Conservation (phyloP, 805 yeast species). For the Zygosaccharomyces lentus region DNA sequence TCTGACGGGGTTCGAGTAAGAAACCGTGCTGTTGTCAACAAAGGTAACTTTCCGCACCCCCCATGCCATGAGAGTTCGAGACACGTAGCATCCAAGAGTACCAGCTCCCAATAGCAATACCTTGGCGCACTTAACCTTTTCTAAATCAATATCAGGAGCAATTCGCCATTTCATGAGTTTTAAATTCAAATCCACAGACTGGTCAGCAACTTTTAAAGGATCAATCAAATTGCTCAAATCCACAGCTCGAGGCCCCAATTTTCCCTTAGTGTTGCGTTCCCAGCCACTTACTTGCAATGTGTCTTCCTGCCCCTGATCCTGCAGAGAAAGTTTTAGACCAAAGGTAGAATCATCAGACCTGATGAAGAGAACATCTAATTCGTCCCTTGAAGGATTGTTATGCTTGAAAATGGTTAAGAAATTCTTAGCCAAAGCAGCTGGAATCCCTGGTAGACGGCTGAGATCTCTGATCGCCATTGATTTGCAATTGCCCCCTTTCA, state of each 20-base stretch:
- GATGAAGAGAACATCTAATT: slow-evolving; percentile 39
- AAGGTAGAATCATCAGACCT: slow-evolving; percentile 37
- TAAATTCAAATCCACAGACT: slow-evolving; percentile 86
- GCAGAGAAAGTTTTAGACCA: slow-evolving; percentile 23
- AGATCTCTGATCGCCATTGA: slow-evolving; percentile 41
- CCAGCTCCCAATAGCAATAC: slow-evolving; percentile 92
- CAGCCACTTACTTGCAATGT: slow-evolving; percentile 67
- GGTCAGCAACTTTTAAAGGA: slow-evolving; percentile 79
- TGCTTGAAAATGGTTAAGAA: slow-evolving; percentile 44
- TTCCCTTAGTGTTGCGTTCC: slow-evolving; percentile 77
- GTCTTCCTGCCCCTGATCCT: slow-evolving; percentile 9
- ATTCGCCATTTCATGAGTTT: slow-evolving; percentile 96
- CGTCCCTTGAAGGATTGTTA: slow-evolving; percentile 33
- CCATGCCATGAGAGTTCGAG: slow-evolving; percentile 88
- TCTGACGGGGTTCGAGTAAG: slow-evolving; percentile 92
- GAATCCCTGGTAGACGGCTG: slow-evolving; percentile 34
- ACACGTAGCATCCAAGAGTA: slow-evolving; percentile 88
- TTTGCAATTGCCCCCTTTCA: slow-evolving; percentile 8
- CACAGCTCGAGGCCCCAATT: slow-evolving; percentile 75
- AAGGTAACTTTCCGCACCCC: slow-evolving; percentile 83
- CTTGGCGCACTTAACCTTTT: slow-evolving; percentile 52
- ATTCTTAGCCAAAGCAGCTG: slow-evolving; percentile 57
- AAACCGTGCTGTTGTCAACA: slow-evolving; percentile 84
- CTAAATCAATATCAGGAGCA: slow-evolving; percentile 75
- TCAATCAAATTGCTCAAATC: slow-evolving; percentile 78